Percentiles rank a stretch among this genome's conserved stretches.
These are phyloP conservation scores for Sistotremastrum niveocremeum DNA, from an alignment of 768 basidiomycete species.

Conservation along the genomic window DNA sequence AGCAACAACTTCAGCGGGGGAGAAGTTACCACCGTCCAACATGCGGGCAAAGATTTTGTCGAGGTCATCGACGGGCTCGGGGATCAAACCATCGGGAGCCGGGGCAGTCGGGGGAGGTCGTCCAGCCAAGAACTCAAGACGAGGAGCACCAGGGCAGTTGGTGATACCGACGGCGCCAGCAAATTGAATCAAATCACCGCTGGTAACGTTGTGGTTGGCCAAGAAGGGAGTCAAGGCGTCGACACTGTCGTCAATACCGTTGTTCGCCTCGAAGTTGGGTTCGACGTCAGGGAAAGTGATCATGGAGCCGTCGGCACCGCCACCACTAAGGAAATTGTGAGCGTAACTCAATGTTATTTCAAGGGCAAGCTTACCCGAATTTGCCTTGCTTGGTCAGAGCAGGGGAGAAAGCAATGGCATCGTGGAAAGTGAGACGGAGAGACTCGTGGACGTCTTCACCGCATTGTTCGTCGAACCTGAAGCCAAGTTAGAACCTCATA, in stretches of 20 bases:
- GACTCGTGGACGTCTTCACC: slow-evolving; percentile 3
- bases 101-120: slow-evolving; percentile 16
- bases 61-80: slow-evolving; percentile 6
- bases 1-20: slow-evolving; percentile 5
- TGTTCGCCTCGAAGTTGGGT: slow-evolving; percentile 22
- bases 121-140: slow-evolving; percentile 24
- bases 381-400: not conserved
- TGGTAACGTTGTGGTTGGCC: slow-evolving; percentile 20
- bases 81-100: slow-evolving; percentile 15
- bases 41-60: slow-evolving; percentile 7
- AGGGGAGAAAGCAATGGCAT: slow-evolving; percentile 2
- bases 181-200: slow-evolving; percentile 35
- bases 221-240: slow-evolving; percentile 22
- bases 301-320: slow-evolving; percentile 34
- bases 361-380: not conserved
- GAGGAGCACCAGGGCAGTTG: slow-evolving; percentile 28
- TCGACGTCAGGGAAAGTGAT: slow-evolving; percentile 31
- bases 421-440: slow-evolving; percentile 5
- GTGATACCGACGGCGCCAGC: slow-evolving; percentile 21
- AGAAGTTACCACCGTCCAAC: slow-evolving; percentile 6
- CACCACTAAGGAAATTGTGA: not conserved
- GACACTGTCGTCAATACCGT: slow-evolving; percentile 28
- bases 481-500: not conserved
- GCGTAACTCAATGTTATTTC: not conserved
- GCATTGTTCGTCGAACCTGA: slow-evolving; percentile 1